A percentile compares a stretch with the other conserved stretches of the same genome.
Evolutionary conservation across 2,329 filamentous ascomycete genomes (phyloP).

Genomic region (Cladophialophora chaetospira): DNA sequence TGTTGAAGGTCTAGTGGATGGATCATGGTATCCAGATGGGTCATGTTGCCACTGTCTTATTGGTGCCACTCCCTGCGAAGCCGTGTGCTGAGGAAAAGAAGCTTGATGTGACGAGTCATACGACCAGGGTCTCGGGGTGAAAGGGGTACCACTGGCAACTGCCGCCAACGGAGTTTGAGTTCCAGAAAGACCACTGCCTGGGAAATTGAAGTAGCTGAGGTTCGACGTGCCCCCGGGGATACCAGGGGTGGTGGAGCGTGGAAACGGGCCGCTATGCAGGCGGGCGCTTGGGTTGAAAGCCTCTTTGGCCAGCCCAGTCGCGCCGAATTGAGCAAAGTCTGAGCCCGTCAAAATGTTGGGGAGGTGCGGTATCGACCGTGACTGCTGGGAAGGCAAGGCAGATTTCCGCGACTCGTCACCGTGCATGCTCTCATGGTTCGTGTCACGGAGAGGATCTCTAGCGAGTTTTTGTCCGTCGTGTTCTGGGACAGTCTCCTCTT

Average conservation of each 20-base stretch:
- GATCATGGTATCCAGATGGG: conserved; percentile 40
- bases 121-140: conserved; percentile 37
- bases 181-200: conserved; percentile 51
- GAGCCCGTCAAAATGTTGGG: conserved; percentile 38
- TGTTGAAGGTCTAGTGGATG: conserved; percentile 48
- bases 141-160: conserved; percentile 47
- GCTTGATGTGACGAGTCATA: conserved; percentile 3
- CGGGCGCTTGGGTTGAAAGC: conserved; percentile 35
- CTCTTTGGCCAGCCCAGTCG: conserved; percentile 29
- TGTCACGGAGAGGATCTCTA: not conserved
- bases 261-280: conserved; percentile 45
- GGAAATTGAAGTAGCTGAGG: conserved; percentile 51
- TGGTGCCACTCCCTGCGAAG: not conserved
- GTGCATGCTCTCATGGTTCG: not conserved
- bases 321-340: conserved; percentile 38
- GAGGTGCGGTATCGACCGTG: conserved; percentile 35
- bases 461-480: conserved; percentile 17
- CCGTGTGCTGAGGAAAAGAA: not conserved
- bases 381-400: conserved; percentile 29
- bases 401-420: not conserved
- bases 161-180: conserved; percentile 52
- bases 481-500: conserved; percentile 38
- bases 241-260: conserved; percentile 49
- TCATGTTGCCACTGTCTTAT: not conserved
- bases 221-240: conserved; percentile 54